A percentile compares a stretch with the other conserved stretches of the same genome.
Evolutionary conservation across 2,329 filamentous ascomycete species (phyloP).

Genomic region (Fusarium pseudocircinatum): DNA sequence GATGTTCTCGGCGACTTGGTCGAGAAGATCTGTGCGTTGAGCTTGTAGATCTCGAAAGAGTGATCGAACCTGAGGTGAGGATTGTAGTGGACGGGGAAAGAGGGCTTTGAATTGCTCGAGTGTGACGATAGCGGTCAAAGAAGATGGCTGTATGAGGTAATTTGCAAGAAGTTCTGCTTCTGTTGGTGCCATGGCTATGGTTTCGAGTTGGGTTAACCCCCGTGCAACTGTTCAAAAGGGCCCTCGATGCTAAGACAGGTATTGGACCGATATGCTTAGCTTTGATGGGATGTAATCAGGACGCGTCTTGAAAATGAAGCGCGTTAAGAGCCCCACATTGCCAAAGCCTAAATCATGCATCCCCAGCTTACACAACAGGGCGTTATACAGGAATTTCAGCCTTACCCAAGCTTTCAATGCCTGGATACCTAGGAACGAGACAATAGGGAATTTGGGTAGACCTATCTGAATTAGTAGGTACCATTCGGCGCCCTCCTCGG

Average conservation of each 20-base stretch:
- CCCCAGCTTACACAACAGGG: neutral
- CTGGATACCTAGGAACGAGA: neutral
- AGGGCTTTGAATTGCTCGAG: slow-evolving; percentile 79
- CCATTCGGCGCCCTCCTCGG: neutral
- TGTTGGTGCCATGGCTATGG: slow-evolving; percentile 70
- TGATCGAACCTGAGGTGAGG: slow-evolving; percentile 72
- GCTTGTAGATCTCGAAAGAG: slow-evolving; percentile 84
- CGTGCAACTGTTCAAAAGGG: neutral
- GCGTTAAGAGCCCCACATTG: slow-evolving; percentile 37
- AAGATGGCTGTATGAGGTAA: slow-evolving; percentile 81
- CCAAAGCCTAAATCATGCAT: neutral
- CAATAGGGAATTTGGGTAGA: neutral
- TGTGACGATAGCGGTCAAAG: slow-evolving; percentile 77
- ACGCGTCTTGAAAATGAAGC: slow-evolving; percentile 28
- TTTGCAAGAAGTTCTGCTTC: slow-evolving; percentile 79
- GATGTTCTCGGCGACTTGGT: slow-evolving; percentile 73
- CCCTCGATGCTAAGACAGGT: neutral
- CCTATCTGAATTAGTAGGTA: neutral
- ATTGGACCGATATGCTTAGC: neutral
- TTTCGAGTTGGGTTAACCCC: neutral
- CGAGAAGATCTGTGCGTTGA: slow-evolving; percentile 74
- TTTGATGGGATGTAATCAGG: slow-evolving; percentile 2
- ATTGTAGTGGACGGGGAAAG: slow-evolving; percentile 74
- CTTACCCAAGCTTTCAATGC: neutral
- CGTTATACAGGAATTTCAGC: neutral